Percentiles rank a stretch among this genome's conserved stretches.
phyloP scores from a whole-genome alignment of 106 monocot genomes.

The Alisma plantagoaquatica region DNA sequence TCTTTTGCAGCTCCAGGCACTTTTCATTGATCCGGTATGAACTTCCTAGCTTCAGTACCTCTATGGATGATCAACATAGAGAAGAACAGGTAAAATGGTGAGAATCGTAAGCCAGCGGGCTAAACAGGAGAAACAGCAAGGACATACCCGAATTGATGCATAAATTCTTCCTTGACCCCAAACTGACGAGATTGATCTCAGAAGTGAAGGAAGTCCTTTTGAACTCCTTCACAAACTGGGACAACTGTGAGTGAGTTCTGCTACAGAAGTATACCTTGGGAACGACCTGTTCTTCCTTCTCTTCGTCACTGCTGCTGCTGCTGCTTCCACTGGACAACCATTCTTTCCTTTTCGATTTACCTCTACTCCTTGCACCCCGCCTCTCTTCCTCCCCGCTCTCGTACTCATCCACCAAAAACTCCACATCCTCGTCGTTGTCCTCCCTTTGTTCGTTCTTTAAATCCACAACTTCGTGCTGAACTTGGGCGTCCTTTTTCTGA shows the following conservation, averaged over 20 bases:
- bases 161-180: slow-evolving; percentile 81
- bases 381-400: slow-evolving; percentile 58
- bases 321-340: slow-evolving; percentile 43
- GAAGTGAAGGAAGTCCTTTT: slow-evolving; percentile 56
- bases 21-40: slow-evolving; percentile 65
- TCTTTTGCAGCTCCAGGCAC: slow-evolving; percentile 83
- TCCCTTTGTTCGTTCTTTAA: too few species aligned
- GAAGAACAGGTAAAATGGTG: too few species aligned
- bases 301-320: slow-evolving; percentile 17
- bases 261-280: slow-evolving; percentile 91
- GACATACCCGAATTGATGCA: slow-evolving; percentile 72
- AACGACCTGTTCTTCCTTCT: slow-evolving; percentile 38
- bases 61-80: slow-evolving; percentile 16
- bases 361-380: slow-evolving; percentile 35
- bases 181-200: slow-evolving; percentile 53
- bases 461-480: too few species aligned
- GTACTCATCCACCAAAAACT: slow-evolving; percentile 85
- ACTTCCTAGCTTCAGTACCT: slow-evolving; percentile 66
- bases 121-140: too few species aligned
- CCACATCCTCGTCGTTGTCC: slow-evolving; percentile 25
- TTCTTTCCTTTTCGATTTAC: slow-evolving; percentile 16
- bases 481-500: too few species aligned
- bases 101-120: too few species aligned
- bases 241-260: slow-evolving; percentile 81
- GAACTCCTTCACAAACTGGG: slow-evolving; percentile 87